Evolutionary conservation across 164 flowering plant genomes (phyloP).

Genomic region (Chimonanthus salicifolius): DNA sequence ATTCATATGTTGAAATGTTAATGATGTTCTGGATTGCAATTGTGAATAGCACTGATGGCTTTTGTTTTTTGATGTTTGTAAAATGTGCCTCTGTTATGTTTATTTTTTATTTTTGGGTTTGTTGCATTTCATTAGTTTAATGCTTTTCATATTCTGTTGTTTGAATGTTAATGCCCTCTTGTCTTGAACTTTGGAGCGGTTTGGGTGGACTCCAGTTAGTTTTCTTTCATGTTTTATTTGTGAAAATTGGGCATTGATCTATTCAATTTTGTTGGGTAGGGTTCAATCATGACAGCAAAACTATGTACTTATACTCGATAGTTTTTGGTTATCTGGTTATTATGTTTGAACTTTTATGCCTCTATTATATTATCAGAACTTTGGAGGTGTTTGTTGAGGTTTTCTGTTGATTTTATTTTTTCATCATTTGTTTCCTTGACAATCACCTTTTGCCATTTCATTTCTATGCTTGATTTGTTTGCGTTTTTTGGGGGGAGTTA

Average conservation of each 20-base stretch:
- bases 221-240: not conserved
- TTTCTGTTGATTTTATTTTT: not conserved
- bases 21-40: not conserved
- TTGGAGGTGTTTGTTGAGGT: not conserved
- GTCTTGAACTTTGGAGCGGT: not conserved
- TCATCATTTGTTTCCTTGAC: not conserved
- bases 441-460: not conserved
- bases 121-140: not conserved
- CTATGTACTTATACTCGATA: too few species aligned
- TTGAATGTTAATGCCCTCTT: not conserved
- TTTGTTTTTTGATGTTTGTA: not conserved
- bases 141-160: not conserved
- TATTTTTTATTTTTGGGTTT: not conserved
- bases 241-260: not conserved
- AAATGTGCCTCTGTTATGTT: not conserved
- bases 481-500: not conserved
- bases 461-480: not conserved
- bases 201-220: not conserved
- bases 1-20: not conserved
- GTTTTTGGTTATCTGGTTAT: not conserved
- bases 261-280: too few species aligned
- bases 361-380: not conserved
- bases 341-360: not conserved
- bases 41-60: not conserved
- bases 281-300: not conserved